Conservation (phyloP, 2,329 filamentous ascomycete species). For the Neonectria punicea region DNA sequence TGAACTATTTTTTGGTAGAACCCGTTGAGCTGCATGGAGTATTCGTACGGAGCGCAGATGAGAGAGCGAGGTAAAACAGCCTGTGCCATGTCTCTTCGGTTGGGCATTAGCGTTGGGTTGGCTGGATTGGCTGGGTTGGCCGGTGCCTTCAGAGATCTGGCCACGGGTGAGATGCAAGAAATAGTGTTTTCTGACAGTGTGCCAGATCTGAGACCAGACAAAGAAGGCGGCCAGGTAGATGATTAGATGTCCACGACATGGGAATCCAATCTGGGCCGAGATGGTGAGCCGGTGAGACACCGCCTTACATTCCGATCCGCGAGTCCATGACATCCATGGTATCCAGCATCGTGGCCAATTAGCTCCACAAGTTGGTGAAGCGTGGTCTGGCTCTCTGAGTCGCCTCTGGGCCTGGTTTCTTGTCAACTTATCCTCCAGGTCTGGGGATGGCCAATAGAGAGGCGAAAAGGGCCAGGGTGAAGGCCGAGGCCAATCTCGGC, state of each 20-base stretch:
- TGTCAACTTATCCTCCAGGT: neutral
- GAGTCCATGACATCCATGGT: slow-evolving; percentile 5
- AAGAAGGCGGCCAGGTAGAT: slow-evolving; percentile 13
- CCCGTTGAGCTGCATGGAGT: neutral
- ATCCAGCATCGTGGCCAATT: slow-evolving; percentile 27
- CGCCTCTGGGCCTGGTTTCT: slow-evolving; percentile 1
- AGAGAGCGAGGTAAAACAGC: neutral
- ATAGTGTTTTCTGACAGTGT: slow-evolving; percentile 21
- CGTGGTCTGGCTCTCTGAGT: slow-evolving; percentile 7
- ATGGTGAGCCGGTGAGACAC: slow-evolving; percentile 32
- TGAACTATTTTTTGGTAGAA: neutral
- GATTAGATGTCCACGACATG: slow-evolving; percentile 30
- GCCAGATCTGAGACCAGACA: slow-evolving; percentile 38
- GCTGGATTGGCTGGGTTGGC: slow-evolving; percentile 19
- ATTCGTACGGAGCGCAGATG: neutral
- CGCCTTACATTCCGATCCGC: slow-evolving; percentile 23
- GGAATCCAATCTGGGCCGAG: slow-evolving; percentile 34
- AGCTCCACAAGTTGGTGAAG: slow-evolving; percentile 21
- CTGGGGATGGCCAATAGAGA: slow-evolving; percentile 15
- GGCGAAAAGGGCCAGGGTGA: slow-evolving; percentile 22
- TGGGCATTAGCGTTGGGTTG: slow-evolving; percentile 16
- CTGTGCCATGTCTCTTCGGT: slow-evolving; percentile 16
- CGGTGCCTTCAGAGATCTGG: slow-evolving; percentile 21
- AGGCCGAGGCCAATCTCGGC: slow-evolving; percentile 33
- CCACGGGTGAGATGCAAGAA: slow-evolving; percentile 16